Percentiles rank a stretch among this genome's conserved stretches.
Evolutionary conservation across 2,329 filamentous ascomycete species (phyloP).

Genomic region (Monilinia aucupariae): DNA sequence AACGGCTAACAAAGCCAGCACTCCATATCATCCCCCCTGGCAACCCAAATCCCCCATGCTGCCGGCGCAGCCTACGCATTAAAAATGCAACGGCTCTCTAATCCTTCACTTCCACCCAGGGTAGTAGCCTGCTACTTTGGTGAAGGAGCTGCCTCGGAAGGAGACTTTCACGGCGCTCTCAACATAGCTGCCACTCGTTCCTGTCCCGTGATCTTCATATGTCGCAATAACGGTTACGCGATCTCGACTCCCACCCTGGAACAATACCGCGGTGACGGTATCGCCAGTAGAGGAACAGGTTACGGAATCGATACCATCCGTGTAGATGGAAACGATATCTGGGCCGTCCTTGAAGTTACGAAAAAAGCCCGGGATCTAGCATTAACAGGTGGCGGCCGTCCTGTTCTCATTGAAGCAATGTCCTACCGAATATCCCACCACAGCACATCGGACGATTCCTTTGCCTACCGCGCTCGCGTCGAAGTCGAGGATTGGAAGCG

Average conservation of each 20-base stretch:
- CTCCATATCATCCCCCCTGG: constrained; percentile 78
- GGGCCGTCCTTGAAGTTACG: constrained; percentile 78
- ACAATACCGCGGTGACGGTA: constrained; percentile 87
- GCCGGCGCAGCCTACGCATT: constrained; percentile 82
- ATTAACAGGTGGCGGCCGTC: constrained; percentile 37
- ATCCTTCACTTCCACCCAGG: constrained; percentile 60
- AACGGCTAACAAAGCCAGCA: constrained; percentile 42
- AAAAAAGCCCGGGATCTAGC: constrained; percentile 70
- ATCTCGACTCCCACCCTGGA: constrained; percentile 86
- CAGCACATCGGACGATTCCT: constrained; percentile 93
- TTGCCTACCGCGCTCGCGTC: constrained; percentile 86
- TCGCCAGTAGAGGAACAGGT: constrained; percentile 77
- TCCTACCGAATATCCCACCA: constrained; percentile 97
- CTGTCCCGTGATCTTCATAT: constrained; percentile 86
- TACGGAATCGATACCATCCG: constrained; percentile 94
- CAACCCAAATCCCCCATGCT: constrained; percentile 85
- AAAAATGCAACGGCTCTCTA: constrained; percentile 70
- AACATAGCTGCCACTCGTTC: constrained; percentile 86
- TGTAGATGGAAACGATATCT: constrained; percentile 91
- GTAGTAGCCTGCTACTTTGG: constrained; percentile 84
- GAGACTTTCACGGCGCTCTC: constrained; percentile 84
- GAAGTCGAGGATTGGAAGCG: constrained; percentile 95
- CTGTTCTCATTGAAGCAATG: constrained; percentile 93
- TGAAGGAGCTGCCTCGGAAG: constrained; percentile 84
- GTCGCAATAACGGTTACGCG: constrained; percentile 87